Conservation (phyloP, 2,329 filamentous ascomycete species). For the Alternaria sp. region DNA sequence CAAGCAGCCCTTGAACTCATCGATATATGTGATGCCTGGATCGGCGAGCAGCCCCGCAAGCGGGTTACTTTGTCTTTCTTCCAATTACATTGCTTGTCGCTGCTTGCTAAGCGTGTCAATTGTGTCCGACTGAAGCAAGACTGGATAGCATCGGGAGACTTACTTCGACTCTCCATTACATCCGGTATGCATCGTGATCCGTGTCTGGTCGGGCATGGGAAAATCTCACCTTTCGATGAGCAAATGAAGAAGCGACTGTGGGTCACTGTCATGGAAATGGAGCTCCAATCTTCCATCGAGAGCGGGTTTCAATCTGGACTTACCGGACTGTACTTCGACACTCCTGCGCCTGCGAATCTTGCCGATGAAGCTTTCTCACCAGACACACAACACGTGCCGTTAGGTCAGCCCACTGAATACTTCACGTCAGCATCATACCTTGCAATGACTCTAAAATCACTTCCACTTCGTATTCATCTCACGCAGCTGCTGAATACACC, state of each 20-base stretch:
- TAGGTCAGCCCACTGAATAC: conserved; percentile 31
- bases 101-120: conserved; percentile 60
- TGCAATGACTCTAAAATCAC: conserved; percentile 29
- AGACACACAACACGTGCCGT: conserved; percentile 34
- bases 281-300: conserved; percentile 64
- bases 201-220: conserved; percentile 42
- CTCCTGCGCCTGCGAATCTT: conserved; percentile 59
- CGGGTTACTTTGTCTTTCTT: conserved; percentile 60
- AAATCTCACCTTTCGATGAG: conserved; percentile 54
- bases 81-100: conserved; percentile 60
- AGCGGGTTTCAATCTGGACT: conserved; percentile 60
- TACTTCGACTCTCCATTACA: conserved; percentile 62
- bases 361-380: conserved; percentile 58
- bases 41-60: conserved; percentile 59
- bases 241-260: conserved; percentile 65
- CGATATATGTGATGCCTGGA: conserved; percentile 53
- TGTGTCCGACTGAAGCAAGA: conserved; percentile 63
- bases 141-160: conserved; percentile 61
- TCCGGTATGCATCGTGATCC: conserved; percentile 63
- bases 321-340: conserved; percentile 58
- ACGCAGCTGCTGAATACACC: conserved; percentile 46
- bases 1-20: conserved; percentile 52
- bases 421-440: conserved; percentile 46
- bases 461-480: conserved; percentile 44
- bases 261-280: conserved; percentile 65